Evolutionary conservation across 768 basidiomycete genomes (phyloP).

Genomic region (Nidularia pulvinata): DNA sequence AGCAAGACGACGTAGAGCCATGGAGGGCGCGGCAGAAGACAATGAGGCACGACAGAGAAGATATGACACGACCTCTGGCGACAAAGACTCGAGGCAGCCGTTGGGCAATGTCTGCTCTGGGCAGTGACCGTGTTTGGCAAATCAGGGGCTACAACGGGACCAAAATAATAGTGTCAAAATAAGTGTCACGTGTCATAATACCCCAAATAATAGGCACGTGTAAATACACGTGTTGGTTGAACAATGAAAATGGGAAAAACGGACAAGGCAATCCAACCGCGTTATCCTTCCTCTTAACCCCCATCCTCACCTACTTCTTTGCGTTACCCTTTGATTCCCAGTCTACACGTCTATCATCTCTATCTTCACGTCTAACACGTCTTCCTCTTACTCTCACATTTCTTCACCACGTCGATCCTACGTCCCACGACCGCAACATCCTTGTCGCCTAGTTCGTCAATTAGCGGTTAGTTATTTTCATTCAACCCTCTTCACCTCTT

Average conservation of each 20-base stretch:
- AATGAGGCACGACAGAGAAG: background rate
- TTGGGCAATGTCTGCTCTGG: background rate
- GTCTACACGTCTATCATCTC: conserved; percentile 10
- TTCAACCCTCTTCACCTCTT: conserved; percentile 4
- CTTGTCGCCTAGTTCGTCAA: conserved; percentile 72
- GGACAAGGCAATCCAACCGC: conserved; percentile 11
- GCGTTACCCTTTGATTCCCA: conserved; percentile 23
- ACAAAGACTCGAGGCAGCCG: no score
- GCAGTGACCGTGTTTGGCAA: background rate
- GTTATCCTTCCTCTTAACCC: conserved; percentile 24
- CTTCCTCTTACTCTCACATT: conserved; percentile 25
- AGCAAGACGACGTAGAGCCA: conserved; percentile 60
- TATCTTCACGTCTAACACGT: background rate
- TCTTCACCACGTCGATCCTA: conserved; percentile 66
- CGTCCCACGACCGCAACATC: conserved; percentile 59
- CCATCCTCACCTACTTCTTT: conserved; percentile 14
- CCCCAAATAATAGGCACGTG: conserved; percentile 22
- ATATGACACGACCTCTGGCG: background rate
- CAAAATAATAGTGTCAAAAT: no score
- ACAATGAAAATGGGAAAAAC: conserved; percentile 41
- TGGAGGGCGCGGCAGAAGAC: conserved; percentile 11
- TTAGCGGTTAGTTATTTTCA: conserved; percentile 37
- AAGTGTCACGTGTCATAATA: no score
- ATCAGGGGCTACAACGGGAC: no score
- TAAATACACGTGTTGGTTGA: conserved; percentile 42